Base-by-base conservation (phyloP, 2,329 filamentous ascomycete genomes). In the Aspergillus novoparasiticus region DNA sequence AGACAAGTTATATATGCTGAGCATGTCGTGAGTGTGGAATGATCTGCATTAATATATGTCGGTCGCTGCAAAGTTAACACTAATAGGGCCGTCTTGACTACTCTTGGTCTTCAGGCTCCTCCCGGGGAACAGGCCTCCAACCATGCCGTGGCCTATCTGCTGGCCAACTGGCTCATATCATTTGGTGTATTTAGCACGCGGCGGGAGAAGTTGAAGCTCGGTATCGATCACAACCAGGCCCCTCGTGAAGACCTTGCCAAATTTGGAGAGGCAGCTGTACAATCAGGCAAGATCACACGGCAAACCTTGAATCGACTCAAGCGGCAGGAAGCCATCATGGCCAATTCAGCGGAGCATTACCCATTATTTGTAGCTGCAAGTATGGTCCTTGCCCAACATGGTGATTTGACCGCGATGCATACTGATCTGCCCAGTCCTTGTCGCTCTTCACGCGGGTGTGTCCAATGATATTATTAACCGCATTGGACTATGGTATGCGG, bases 81-180 rank as follows among this genome's bases (percentile, higher is more conserved):
- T n/a, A 11, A 8, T 19, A 56, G 36, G 32, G 9, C 51, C n/a
- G 53, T 73, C n/a, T 32, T 72, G 3, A 71, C 61, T 23, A 63
- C 66, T 2, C 64, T 74, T 19, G 69, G 71, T n/a, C 68, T 73
- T 23, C 68, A 68, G 4, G 64, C 67, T 41, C 64, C 64, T 19
- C 54, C 67, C 14, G 66, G 63, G 57, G 60, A 62, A 12, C 58
- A 39, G 21, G 21, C 60, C 12, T 64, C 69, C 26, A 76, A 75
- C 58, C 62, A 72, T 30, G 74, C 69, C 1, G 69, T 76, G 1
- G 66, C 67, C 63, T 77, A 79, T 59, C 66, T 81, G 2, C 66
- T 78, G 59, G 75, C 69, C 62, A 78, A 81, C 68, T 82, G 78
- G 71, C 48, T 78, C 57, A 73, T 76, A 63, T 75, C 79, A 45